Evolutionary conservation across 108 stramenopile species (phyloP).

Genomic region (Pseudonitzschia delicatissima): DNA sequence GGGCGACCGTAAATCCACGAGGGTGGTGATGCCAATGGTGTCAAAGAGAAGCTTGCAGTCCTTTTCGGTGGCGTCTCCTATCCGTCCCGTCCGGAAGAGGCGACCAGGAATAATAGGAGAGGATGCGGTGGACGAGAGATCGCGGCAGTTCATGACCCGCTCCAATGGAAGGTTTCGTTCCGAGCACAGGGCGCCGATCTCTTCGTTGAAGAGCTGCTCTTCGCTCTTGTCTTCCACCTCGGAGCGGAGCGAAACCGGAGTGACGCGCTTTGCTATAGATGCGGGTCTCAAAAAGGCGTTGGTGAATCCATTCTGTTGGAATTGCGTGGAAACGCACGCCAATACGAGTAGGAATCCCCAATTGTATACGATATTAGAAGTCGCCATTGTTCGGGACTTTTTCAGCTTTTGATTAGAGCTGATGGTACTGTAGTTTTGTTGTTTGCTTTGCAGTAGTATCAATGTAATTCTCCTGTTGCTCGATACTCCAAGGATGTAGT

Average conservation of each 20-base stretch:
- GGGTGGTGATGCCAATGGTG: slow-evolving; percentile 61
- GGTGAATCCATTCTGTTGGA: not conserved
- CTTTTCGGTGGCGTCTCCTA: slow-evolving; percentile 78
- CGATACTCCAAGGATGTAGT: too few relatives aligned
- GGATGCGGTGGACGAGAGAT: slow-evolving; percentile 61
- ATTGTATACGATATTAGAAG: not conserved
- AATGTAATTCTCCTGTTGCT: too few relatives aligned
- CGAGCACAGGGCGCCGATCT: slow-evolving; percentile 51
- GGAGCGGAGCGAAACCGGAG: not conserved
- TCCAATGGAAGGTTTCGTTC: slow-evolving; percentile 75
- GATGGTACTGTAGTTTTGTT: too few relatives aligned
- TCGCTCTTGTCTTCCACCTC: slow-evolving; percentile 18
- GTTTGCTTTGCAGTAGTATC: too few relatives aligned
- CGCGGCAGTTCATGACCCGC: slow-evolving; percentile 89
- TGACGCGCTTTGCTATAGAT: not conserved
- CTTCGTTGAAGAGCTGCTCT: slow-evolving; percentile 20
- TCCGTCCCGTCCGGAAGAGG: slow-evolving; percentile 78
- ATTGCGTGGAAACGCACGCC: not conserved
- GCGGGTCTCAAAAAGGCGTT: not conserved
- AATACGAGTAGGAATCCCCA: not conserved
- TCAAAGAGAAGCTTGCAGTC: slow-evolving; percentile 69
- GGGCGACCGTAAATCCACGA: slow-evolving; percentile 83
- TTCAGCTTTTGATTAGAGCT: too few relatives aligned
- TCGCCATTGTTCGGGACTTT: not conserved
- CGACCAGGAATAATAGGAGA: slow-evolving; percentile 71